A percentile compares a stretch with the other conserved stretches of the same genome.
Evolutionary conservation across 1,139 yeast species (phyloP).

Genomic region (Blastobotrys aristatus): DNA sequence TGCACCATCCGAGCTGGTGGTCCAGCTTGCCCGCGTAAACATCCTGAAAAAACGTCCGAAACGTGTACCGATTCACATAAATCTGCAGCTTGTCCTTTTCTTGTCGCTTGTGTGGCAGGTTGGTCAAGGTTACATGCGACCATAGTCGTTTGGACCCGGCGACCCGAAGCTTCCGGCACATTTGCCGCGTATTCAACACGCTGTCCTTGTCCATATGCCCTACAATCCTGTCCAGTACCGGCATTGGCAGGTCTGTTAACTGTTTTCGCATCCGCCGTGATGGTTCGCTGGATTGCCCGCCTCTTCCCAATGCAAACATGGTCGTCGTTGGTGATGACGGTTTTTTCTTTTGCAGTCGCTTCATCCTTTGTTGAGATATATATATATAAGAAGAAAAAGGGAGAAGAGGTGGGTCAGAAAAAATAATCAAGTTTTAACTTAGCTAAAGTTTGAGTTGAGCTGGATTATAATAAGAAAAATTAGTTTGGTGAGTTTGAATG

Average conservation of each 20-base stretch:
- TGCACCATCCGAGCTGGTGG: constrained; percentile 5
- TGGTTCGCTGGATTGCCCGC: neutral
- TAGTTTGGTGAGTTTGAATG: neutral
- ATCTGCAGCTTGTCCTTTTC: neutral
- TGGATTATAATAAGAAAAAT: neutral
- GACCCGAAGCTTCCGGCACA: constrained; percentile 8
- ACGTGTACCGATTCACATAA: constrained; percentile 1
- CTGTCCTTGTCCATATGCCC: constrained; percentile 4
- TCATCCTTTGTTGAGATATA: neutral
- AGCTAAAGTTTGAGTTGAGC: neutral
- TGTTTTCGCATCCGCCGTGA: neutral
- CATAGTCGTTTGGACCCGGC: constrained; percentile 5
- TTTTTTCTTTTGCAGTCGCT: constrained; percentile 5
- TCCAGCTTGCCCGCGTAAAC: constrained; percentile 6
- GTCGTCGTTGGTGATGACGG: neutral
- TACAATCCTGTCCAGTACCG: constrained; percentile 4
- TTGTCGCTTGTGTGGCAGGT: constrained; percentile 6
- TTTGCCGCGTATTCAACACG: constrained; percentile 1
- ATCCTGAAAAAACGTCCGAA: constrained; percentile 10
- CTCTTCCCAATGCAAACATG: constrained; percentile 1
- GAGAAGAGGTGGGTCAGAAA: too few species aligned
- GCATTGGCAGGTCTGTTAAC: neutral
- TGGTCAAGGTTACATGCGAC: constrained; percentile 7
- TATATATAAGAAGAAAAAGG: neutral
- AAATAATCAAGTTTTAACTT: neutral